Percentiles rank a stretch among this genome's conserved stretches.
phyloP scores from a whole-genome alignment of 129 eudicot species.

The Apium graveolens region DNA sequence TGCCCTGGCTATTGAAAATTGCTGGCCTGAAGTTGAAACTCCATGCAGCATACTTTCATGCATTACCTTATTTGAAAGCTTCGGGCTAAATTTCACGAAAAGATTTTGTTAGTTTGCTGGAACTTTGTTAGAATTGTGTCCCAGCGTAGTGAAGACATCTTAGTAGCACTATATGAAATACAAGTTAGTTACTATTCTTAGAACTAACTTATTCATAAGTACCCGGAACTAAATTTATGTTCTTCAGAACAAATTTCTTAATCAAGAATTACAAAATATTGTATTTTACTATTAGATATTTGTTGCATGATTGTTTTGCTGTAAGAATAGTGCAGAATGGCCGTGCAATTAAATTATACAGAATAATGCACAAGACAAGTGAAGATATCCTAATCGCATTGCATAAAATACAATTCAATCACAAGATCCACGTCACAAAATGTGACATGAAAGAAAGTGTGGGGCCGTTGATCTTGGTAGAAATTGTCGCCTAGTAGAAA shows the following conservation, averaged over 20 bases:
- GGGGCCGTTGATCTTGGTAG: neutral
- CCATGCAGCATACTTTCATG: neutral
- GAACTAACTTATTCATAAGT: neutral
- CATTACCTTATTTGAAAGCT: no score
- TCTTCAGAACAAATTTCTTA: neutral
- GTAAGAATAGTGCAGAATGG: neutral
- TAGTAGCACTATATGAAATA: neutral
- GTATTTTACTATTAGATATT: neutral
- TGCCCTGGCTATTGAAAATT: neutral
- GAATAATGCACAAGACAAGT: neutral
- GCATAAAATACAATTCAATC: neutral
- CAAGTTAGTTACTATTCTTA: neutral
- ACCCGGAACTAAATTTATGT: neutral
- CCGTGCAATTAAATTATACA: neutral
- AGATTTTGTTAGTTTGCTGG: neutral
- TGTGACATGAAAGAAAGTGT: neutral
- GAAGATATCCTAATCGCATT: neutral
- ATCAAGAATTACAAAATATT: neutral
- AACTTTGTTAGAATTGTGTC: neutral
- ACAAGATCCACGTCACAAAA: neutral
- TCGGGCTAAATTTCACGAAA: no score
- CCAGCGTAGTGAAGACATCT: neutral
- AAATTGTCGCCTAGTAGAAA: neutral
- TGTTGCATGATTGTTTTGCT: neutral
- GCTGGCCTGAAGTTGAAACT: neutral